These are phyloP conservation scores for Solanum megistacrolobum DNA, from an alignment of 257 asterid genomes.

Conservation along the genomic window DNA sequence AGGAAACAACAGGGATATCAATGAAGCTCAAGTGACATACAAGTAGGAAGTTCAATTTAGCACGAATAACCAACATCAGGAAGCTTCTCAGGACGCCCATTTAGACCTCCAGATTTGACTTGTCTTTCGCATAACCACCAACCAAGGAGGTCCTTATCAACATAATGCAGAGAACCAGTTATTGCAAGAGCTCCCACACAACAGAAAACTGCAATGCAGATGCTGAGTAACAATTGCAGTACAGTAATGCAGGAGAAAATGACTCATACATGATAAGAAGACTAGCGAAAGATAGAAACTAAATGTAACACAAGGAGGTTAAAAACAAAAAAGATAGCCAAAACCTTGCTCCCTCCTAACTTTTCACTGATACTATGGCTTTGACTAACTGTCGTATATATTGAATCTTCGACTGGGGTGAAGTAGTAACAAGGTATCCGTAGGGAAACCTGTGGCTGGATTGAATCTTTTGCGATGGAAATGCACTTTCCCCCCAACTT, in stretches of 20 bases:
- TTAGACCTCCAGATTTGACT: conserved; percentile 87
- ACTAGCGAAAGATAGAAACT: background rate
- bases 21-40: background rate
- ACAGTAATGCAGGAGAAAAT: background rate
- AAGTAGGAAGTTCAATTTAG: background rate
- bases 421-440: too few species aligned
- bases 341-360: background rate
- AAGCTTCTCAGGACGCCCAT: conserved; percentile 98
- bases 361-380: background rate
- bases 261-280: background rate
- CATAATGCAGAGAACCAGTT: conserved; percentile 72
- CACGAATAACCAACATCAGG: conserved; percentile 62
- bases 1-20: background rate
- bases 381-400: background rate
- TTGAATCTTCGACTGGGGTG: too few species aligned
- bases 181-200: conserved; percentile 93
- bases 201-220: conserved; percentile 59
- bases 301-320: background rate
- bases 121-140: conserved; percentile 98
- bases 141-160: conserved; percentile 93
- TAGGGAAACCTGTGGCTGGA: too few species aligned
- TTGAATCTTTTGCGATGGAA: too few species aligned
- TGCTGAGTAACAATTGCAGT: background rate
- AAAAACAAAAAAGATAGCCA: background rate
- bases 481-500: too few species aligned